phyloP scores from a whole-genome alignment of 2,329 filamentous ascomycete species.

The Diaporthe ilicicola region DNA sequence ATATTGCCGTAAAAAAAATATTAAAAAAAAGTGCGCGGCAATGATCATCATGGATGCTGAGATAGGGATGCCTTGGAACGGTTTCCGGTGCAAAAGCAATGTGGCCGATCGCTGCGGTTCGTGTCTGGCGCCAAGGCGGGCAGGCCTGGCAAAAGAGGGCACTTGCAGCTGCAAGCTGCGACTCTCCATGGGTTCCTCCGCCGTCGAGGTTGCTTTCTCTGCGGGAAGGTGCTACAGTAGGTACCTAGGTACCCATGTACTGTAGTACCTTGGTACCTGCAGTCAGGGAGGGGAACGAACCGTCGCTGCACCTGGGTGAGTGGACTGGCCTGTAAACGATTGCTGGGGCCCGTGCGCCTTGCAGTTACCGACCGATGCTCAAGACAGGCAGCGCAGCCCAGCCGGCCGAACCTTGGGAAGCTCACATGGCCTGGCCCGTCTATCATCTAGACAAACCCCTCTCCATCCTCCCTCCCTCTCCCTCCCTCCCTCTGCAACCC shows the following conservation, averaged over 20 bases:
- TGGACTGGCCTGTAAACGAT: not conserved
- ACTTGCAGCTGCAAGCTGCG: not conserved
- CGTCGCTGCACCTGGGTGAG: not conserved
- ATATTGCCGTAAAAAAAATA: not conserved
- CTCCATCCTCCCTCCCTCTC: not conserved
- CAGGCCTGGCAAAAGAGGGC: not conserved
- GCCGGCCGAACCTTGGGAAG: not conserved
- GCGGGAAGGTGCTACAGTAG: not conserved
- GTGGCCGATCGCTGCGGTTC: not conserved
- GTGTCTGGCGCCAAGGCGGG: not conserved
- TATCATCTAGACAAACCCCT: not conserved
- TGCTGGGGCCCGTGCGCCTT: constrained; percentile 9
- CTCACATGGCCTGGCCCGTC: not conserved
- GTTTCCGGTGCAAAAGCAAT: not conserved
- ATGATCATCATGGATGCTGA: not conserved
- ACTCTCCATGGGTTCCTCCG: not conserved
- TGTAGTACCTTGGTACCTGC: constrained; percentile 1
- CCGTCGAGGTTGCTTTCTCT: not conserved
- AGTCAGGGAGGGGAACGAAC: not conserved
- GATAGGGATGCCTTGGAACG: not conserved
- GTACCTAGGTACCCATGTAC: constrained; percentile 4
- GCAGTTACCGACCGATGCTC: not conserved
- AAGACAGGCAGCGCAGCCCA: too few species aligned
- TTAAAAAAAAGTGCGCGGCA: not conserved
- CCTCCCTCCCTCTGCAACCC: not conserved